Evolutionary conservation across 2,329 filamentous ascomycete genomes (phyloP).

Genomic region (Xenoacremonium recifei): DNA sequence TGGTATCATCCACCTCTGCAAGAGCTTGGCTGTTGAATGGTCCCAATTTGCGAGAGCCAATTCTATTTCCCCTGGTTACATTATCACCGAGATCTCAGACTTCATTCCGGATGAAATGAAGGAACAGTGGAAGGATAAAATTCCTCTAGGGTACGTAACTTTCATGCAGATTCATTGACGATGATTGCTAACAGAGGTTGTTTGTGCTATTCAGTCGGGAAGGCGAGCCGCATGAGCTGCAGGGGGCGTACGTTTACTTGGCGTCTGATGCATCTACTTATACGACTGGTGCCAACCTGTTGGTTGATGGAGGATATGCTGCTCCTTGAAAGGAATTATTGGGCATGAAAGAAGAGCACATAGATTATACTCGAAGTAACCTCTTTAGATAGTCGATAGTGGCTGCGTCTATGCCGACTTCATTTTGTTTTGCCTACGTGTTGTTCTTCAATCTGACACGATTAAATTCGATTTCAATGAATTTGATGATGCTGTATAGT

Average conservation of each 20-base stretch:
- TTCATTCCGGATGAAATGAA: slow-evolving; percentile 26
- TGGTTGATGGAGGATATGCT: slow-evolving; percentile 31
- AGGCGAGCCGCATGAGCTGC: slow-evolving; percentile 26
- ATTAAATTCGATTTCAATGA: too few relatives aligned
- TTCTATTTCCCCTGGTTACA: slow-evolving; percentile 43
- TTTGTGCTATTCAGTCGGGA: slow-evolving; percentile 20
- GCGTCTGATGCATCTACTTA: slow-evolving; percentile 33
- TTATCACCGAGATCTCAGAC: slow-evolving; percentile 26
- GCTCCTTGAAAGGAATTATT: too few relatives aligned
- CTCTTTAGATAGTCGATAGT: too few relatives aligned
- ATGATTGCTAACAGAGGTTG: too few relatives aligned
- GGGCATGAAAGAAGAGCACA: too few relatives aligned
- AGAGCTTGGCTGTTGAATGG: slow-evolving; percentile 56
- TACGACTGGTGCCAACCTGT: slow-evolving; percentile 31
- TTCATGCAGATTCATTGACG: too few relatives aligned
- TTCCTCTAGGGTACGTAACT: slow-evolving; percentile 24
- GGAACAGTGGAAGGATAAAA: slow-evolving; percentile 25
- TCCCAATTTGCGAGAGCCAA: slow-evolving; percentile 57
- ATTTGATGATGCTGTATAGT: too few relatives aligned
- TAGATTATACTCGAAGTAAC: too few relatives aligned
- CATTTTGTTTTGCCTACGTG: too few relatives aligned
- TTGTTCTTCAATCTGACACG: too few relatives aligned
- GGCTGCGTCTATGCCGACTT: too few relatives aligned
- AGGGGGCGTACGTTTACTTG: slow-evolving; percentile 23
- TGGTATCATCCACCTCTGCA: slow-evolving; percentile 54